A percentile compares a stretch with the other conserved stretches of the same genome.
phyloP scores from a whole-genome alignment of 2,329 filamentous ascomycete genomes.

The Emmonsiellopsis sp. region DNA sequence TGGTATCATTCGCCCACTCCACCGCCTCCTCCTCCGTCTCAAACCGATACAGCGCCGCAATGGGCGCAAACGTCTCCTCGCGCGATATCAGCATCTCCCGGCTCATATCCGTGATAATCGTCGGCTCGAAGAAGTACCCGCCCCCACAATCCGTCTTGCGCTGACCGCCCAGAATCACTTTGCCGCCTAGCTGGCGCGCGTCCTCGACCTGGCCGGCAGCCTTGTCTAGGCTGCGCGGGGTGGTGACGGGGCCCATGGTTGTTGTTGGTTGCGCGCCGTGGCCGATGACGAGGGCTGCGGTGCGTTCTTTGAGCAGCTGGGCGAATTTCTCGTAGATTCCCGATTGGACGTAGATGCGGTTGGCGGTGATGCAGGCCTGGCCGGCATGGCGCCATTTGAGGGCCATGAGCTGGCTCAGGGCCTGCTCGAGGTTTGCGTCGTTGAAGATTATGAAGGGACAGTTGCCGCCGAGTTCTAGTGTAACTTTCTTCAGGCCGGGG shows the following conservation, averaged over 20 bases:
- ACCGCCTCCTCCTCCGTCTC: conserved; percentile 58
- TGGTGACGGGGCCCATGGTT: conserved; percentile 54
- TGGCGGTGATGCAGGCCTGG: conserved; percentile 30
- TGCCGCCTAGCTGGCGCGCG: conserved; percentile 54
- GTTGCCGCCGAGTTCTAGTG: conserved; percentile 39
- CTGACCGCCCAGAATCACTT: conserved; percentile 52
- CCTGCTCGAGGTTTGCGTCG: conserved; percentile 31
- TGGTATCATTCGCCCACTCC: conserved; percentile 50
- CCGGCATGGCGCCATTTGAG: conserved; percentile 27
- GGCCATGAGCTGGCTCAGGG: conserved; percentile 21
- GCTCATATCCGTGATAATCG: conserved; percentile 52
- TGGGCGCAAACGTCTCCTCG: conserved; percentile 59
- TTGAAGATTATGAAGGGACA: conserved; percentile 33
- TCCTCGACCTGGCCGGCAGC: conserved; percentile 53
- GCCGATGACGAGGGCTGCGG: conserved; percentile 47
- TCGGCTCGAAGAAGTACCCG: conserved; percentile 63
- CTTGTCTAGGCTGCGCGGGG: conserved; percentile 47
- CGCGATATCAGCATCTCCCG: conserved; percentile 48
- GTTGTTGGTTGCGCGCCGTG: conserved; percentile 47
- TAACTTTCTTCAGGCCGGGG: conserved; percentile 32
- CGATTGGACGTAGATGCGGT: conserved; percentile 28
- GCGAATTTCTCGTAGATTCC: conserved; percentile 43
- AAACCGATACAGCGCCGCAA: conserved; percentile 56
- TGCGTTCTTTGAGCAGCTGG: conserved; percentile 45
- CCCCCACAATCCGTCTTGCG: conserved; percentile 43